phyloP scores from a whole-genome alignment of 176 grass and related monocot species.

The Puya raimondii region DNA sequence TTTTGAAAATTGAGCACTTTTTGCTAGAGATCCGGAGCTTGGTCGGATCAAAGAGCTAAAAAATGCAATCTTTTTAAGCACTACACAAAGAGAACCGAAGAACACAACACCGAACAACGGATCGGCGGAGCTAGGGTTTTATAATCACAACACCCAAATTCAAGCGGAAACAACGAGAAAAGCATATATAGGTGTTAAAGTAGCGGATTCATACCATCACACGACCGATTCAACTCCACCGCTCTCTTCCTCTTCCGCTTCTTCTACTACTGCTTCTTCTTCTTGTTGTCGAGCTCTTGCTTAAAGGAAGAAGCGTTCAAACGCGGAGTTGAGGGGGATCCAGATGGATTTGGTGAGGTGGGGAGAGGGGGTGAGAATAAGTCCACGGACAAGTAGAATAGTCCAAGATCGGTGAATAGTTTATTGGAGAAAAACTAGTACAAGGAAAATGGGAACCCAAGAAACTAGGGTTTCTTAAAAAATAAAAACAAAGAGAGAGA shows the following conservation, averaged over 20 bases:
- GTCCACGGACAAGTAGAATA: neutral
- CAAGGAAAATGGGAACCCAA: neutral
- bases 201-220: neutral
- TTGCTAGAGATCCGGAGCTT: neutral
- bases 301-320: neutral
- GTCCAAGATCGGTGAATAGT: neutral
- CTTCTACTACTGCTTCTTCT: too few species aligned
- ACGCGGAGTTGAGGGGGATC: neutral
- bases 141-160: neutral
- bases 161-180: neutral
- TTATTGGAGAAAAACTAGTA: conserved; percentile 6
- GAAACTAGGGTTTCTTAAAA: neutral
- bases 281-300: neutral
- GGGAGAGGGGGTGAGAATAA: neutral
- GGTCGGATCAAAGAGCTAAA: neutral
- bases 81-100: neutral
- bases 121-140: neutral
- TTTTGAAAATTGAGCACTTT: neutral
- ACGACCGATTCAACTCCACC: neutral
- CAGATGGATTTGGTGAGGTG: neutral
- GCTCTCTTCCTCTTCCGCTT: neutral
- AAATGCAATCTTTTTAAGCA: conserved; percentile 2
- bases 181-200: neutral
- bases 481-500: neutral
- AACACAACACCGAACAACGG: neutral